A percentile compares a stretch with the other conserved stretches of the same genome.
phyloP scores from a whole-genome alignment of 1,284 basidiomycete genomes.

The Cryptococcus maquisensis region DNA sequence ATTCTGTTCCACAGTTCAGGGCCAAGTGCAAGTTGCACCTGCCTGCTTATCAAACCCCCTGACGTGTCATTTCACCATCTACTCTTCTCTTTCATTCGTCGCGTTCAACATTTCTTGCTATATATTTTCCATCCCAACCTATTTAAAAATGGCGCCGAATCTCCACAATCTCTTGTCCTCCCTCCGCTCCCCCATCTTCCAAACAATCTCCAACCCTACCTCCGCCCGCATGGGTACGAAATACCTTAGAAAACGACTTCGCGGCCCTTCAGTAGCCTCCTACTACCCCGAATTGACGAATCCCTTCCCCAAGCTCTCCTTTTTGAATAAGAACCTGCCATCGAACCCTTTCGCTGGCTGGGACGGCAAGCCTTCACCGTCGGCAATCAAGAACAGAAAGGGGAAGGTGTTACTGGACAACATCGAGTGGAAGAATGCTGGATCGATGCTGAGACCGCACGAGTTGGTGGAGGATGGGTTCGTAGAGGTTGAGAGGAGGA shows the following conservation, averaged over 20 bases:
- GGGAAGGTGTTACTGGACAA: slow-evolving; percentile 13
- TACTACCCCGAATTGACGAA: slow-evolving; percentile 55
- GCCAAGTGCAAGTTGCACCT: too few species aligned
- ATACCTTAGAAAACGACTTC: slow-evolving; percentile 68
- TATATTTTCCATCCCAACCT: not conserved
- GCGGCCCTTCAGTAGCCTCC: slow-evolving; percentile 68
- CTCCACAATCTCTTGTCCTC: slow-evolving; percentile 31
- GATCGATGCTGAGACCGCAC: slow-evolving; percentile 12
- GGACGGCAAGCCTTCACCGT: slow-evolving; percentile 12
- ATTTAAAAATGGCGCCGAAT: slow-evolving; percentile 8
- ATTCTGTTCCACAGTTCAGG: too few species aligned
- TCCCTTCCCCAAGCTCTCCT: slow-evolving; percentile 11
- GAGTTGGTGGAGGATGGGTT: slow-evolving; percentile 23
- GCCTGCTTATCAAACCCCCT: too few species aligned
- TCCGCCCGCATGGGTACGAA: slow-evolving; percentile 71
- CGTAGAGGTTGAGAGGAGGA: slow-evolving; percentile 25
- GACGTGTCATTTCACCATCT: too few species aligned
- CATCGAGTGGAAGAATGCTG: slow-evolving; percentile 14
- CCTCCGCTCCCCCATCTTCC: slow-evolving; percentile 59
- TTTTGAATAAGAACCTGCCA: slow-evolving; percentile 16
- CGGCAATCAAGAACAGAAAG: not conserved
- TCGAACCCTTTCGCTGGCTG: slow-evolving; percentile 33
- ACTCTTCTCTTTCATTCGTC: too few species aligned
- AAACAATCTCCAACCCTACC: slow-evolving; percentile 76
- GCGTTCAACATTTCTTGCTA: too few species aligned